Percentiles rank a stretch among this genome's conserved stretches.
phyloP scores from a whole-genome alignment of 2,329 filamentous ascomycete genomes.

The Colletotrichum gigasporum region DNA sequence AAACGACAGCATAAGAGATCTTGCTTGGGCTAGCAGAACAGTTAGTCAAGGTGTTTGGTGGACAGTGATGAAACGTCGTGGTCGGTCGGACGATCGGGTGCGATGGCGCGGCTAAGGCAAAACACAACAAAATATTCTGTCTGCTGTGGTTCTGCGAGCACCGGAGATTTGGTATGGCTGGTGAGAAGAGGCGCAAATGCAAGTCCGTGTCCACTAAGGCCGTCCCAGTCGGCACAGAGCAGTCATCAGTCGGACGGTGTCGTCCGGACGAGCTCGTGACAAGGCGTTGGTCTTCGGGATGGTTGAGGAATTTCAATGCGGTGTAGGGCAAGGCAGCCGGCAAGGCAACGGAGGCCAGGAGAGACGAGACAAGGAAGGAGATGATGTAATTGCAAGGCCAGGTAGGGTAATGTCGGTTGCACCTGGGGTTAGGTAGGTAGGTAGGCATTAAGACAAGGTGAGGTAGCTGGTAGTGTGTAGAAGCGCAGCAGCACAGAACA shows the following conservation, averaged over 20 bases:
- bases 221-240: background rate
- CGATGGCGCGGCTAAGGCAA: background rate
- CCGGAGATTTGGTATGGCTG: background rate
- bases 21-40: background rate
- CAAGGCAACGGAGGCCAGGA: background rate
- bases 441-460: background rate
- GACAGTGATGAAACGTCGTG: background rate
- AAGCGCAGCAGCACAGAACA: background rate
- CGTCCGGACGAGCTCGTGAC: too few species aligned
- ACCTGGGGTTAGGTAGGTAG: too few species aligned
- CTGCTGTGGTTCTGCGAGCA: too few species aligned
- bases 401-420: too few species aligned
- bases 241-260: too few species aligned
- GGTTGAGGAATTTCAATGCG: too few species aligned
- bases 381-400: too few species aligned
- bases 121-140: too few species aligned
- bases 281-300: too few species aligned
- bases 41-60: background rate
- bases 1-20: background rate
- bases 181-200: background rate
- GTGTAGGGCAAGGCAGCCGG: too few species aligned
- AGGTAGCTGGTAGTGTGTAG: background rate
- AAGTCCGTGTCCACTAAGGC: too few species aligned
- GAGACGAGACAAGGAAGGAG: background rate
- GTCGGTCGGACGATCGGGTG: background rate